Percentiles rank a stretch among this genome's conserved stretches.
phyloP scores from a whole-genome alignment of 768 basidiomycete species.

The Asterophora parasitica region DNA sequence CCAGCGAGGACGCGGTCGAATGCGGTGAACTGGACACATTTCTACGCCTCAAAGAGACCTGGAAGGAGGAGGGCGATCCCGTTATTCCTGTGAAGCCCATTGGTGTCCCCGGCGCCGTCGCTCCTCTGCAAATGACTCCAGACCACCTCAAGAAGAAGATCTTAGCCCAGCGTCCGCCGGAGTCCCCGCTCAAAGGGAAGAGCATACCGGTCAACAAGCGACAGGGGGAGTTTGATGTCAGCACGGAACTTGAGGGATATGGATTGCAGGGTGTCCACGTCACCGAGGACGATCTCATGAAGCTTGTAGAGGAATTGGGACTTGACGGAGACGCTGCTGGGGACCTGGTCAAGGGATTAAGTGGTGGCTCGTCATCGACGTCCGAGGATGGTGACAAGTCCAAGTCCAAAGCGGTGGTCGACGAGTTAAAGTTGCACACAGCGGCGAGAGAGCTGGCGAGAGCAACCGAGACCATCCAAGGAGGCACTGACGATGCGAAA shows the following conservation, averaged over 20 bases:
- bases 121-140: conserved; percentile 79
- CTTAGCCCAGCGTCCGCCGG: conserved; percentile 32
- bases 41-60: conserved; percentile 68
- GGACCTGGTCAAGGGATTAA: conserved; percentile 65
- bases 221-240: conserved; percentile 54
- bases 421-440: background rate
- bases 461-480: background rate
- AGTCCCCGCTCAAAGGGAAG: conserved; percentile 41
- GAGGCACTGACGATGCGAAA: background rate
- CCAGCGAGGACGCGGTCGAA: conserved; percentile 83
- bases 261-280: conserved; percentile 75
- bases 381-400: background rate
- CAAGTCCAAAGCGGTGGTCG: background rate
- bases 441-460: background rate
- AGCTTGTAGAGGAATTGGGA: conserved; percentile 71
- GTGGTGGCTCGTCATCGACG: conserved; percentile 23
- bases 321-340: conserved; percentile 73
- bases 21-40: conserved; percentile 66
- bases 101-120: conserved; percentile 75
- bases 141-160: conserved; percentile 59
- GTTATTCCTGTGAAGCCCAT: conserved; percentile 54
- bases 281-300: conserved; percentile 67
- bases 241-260: conserved; percentile 62
- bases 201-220: conserved; percentile 50
- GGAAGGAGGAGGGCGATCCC: conserved; percentile 60